Evolutionary conservation across 2,329 filamentous ascomycete genomes (phyloP).

Genomic region (Sclerotinia sclerotiorum): DNA sequence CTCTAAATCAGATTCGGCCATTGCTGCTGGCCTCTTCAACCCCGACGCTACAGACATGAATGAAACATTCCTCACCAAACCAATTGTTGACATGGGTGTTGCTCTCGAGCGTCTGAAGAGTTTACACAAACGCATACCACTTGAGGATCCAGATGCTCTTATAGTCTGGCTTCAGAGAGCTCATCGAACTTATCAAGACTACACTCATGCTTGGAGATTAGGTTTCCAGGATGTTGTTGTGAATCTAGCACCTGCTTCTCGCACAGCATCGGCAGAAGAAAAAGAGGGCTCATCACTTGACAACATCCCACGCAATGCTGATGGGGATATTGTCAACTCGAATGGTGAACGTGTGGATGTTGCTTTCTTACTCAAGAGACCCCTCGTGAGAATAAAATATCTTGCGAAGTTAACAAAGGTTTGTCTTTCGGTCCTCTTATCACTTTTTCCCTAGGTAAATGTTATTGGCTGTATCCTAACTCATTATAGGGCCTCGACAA

Average conservation of each 20-base stretch:
- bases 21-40: slow-evolving; percentile 67
- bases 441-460: neutral
- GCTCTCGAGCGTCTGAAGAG: slow-evolving; percentile 80
- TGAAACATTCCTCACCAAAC: slow-evolving; percentile 67
- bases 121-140: slow-evolving; percentile 76
- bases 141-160: slow-evolving; percentile 68
- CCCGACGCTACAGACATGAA: slow-evolving; percentile 48
- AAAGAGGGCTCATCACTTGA: slow-evolving; percentile 54
- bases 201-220: slow-evolving; percentile 83
- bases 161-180: slow-evolving; percentile 79
- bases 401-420: slow-evolving; percentile 81
- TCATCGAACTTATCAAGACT: slow-evolving; percentile 77
- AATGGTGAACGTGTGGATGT: slow-evolving; percentile 92
- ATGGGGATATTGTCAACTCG: slow-evolving; percentile 59
- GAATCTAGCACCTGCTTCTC: slow-evolving; percentile 73
- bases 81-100: slow-evolving; percentile 92
- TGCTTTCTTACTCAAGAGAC: slow-evolving; percentile 85
- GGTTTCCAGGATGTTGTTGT: slow-evolving; percentile 95
- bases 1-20: slow-evolving; percentile 64
- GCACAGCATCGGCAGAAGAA: slow-evolving; percentile 52
- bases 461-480: neutral
- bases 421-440: slow-evolving; percentile 25
- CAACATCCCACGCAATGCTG: slow-evolving; percentile 59
- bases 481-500: slow-evolving; percentile 32
- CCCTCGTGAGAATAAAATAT: slow-evolving; percentile 83